Base-by-base conservation (phyloP, 805 yeast genomes). In the Candida tammaniensis region DNA sequence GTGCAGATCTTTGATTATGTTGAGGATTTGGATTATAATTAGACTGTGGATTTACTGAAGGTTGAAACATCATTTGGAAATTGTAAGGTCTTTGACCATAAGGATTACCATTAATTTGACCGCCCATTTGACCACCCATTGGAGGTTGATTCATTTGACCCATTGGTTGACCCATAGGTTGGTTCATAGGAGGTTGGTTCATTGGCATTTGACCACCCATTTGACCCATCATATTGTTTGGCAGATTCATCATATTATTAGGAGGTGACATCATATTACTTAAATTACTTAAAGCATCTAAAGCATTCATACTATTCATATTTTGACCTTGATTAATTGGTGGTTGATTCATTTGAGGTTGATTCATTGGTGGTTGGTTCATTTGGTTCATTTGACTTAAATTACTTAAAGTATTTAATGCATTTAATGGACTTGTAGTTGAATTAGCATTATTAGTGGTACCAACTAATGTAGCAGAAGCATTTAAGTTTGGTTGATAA, bases 21-120 rank as follows among this genome's bases (percentile, higher is more conserved):
- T 5, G 5, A 9, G 34, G 35, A 10, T 19, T 26, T 34, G 22
- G 33, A 17, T 19, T 19, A 23, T 30, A 35, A 21, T 27, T 24
- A 4, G 27, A 24, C 7, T 32, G 44, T 66, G 27, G 96, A 96
- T 48, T 72, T 70, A 47, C 71, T 91, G 57, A 86, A 82, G 72
- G 95, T 91, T 44, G 96, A 65, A 64, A 63, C 68, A 64, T 64
- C 56, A 52, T 51, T 38, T 52, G 63, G 47, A 61, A 64, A 44
- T 63, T 59, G 40, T 63, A 64, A 2, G 68, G 52, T 36, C 50
- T 50, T 27, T 30, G 49, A 25, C 43, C 44, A 11, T 38, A 40
- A 30, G 43, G 39, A 10, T 35, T 29, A 23, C 32, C 34, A 27
- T 22, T 21, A 13, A 15, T 28, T 16, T 30, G 35, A 12, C 30